Evolutionary conservation across 768 basidiomycete species (phyloP), one percentile per base, ranked within the genome.

Genomic region (Boletus insuetus): DNA sequence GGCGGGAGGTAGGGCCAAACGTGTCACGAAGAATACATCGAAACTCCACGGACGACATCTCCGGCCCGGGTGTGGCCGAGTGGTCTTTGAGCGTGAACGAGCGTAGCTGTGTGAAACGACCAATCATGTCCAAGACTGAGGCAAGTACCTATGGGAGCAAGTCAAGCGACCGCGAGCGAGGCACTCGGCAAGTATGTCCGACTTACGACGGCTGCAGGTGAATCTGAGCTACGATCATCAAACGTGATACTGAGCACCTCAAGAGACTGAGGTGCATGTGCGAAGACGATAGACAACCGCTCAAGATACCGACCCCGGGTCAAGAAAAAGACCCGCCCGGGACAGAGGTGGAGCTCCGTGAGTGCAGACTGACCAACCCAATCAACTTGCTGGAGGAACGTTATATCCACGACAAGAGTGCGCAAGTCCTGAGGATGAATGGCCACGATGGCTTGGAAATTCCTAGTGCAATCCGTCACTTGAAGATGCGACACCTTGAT

Each of bases 401-500:
- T 0, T 6, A 13, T 0, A 44, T 60, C 51, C 16, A 45, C 6
- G 2, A 6, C 12, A 22, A 64, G 45, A 1, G 38, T 19, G 44
- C 46, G 49, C 10, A 61, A n/a, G 9, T 14, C 20, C 29, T 3
- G 54, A 26, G 39, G 6, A 17, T 53, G 46, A 2, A 64, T n/a
- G 17, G 37, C 17, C 8, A 24, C 24, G 11, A 39, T 3, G 9
- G 24, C 14, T 8, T 38, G 37, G 24, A 12, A 24, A 39, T n/a
- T 4, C 0, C 20, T 34, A 1, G 0, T 3, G 39, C 49, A 55
- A 2, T 7, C 4, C 14, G 37, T 10, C 38, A 57, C 49, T 22
- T 16, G n/a, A n/a, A 65, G 53, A 13, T 24, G 37, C 14, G 55
- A 12, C 32, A 60, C 53, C 50, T 49, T 58, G 49, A 50, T 56